These are phyloP conservation scores for Nakazawaea pomicola DNA, from an alignment of 805 yeast genomes.

Conservation along the genomic window DNA sequence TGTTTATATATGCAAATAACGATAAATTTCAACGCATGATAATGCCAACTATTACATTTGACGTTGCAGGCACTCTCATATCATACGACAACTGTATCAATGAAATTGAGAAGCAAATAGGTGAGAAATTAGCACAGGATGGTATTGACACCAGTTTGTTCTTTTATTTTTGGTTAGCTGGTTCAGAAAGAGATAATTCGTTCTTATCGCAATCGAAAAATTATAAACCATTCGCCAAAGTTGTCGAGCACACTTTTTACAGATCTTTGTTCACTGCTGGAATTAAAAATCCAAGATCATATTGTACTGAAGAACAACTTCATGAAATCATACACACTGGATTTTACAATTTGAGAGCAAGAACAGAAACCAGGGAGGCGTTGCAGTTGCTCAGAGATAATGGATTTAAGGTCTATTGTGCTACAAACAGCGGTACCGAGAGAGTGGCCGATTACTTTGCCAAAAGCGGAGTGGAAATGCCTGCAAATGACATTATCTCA, in stretches of 20 bases:
- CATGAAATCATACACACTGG: constrained; percentile 19
- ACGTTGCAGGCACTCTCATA: constrained; percentile 25
- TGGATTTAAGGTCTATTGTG: constrained; percentile 26
- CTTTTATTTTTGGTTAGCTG: constrained; percentile 14
- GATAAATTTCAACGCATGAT: too few relatives aligned
- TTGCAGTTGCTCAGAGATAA: constrained; percentile 23
- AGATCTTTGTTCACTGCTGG: constrained; percentile 24
- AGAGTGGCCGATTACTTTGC: constrained; percentile 25
- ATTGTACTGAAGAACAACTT: constrained; percentile 24
- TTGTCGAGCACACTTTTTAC: constrained; percentile 23
- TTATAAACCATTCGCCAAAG: constrained; percentile 22
- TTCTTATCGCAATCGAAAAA: constrained; percentile 14
- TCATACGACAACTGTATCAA: constrained; percentile 21
- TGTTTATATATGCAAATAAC: too few relatives aligned
- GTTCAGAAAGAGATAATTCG: constrained; percentile 16
- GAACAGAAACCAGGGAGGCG: constrained; percentile 25
- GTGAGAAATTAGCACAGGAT: constrained; percentile 19
- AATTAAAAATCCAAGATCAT: constrained; percentile 21
- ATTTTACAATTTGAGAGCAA: constrained; percentile 22
- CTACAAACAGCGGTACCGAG: constrained; percentile 24
- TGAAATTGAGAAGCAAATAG: constrained; percentile 20
- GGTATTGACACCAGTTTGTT: constrained; percentile 18
- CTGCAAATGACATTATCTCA: constrained; percentile 23
- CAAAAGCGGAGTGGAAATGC: constrained; percentile 22
- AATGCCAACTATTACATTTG: constrained; percentile 26